Percentiles rank a stretch among this genome's conserved stretches.
Evolutionary conservation across 495 filamentous ascomycete species (phyloP).

Genomic region (Daldinia concentrica): DNA sequence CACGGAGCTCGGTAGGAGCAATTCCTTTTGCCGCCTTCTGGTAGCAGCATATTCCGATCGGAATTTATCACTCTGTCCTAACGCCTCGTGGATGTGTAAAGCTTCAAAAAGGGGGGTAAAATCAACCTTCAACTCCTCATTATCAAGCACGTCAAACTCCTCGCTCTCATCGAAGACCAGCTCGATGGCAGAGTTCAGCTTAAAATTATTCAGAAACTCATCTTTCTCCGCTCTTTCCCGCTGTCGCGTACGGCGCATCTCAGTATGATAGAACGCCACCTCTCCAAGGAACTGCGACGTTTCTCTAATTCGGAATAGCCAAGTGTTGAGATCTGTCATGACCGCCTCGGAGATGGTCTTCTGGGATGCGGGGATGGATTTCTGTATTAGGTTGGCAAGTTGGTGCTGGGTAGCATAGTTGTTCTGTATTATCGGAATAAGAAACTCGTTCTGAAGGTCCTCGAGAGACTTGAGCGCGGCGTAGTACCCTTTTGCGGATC

Average conservation of each 20-base stretch:
- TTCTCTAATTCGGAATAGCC: slow-evolving; percentile 95
- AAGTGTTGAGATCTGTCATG: slow-evolving; percentile 96
- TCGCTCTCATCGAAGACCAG: slow-evolving; percentile 93
- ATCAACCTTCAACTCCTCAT: slow-evolving; percentile 85
- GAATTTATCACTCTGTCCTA: slow-evolving; percentile 92
- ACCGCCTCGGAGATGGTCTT: slow-evolving; percentile 94
- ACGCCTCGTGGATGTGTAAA: slow-evolving; percentile 93
- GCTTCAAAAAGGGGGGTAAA: slow-evolving; percentile 96
- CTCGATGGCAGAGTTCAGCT: slow-evolving; percentile 95
- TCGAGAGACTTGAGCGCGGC: slow-evolving; percentile 91
- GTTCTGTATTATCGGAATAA: slow-evolving; percentile 66
- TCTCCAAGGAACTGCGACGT: slow-evolving; percentile 95
- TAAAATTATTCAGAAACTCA: slow-evolving; percentile 79
- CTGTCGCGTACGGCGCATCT: slow-evolving; percentile 83
- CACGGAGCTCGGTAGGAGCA: slow-evolving; percentile 78
- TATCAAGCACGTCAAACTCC: slow-evolving; percentile 92
- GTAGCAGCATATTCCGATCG: slow-evolving; percentile 89
- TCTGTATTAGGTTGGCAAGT: slow-evolving; percentile 94
- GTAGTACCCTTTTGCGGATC: slow-evolving; percentile 90
- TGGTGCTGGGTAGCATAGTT: slow-evolving; percentile 93
- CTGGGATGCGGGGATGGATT: slow-evolving; percentile 91
- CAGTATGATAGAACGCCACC: slow-evolving; percentile 95
- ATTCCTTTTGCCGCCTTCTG: slow-evolving; percentile 87
- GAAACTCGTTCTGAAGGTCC: slow-evolving; percentile 94
- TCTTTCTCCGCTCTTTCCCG: slow-evolving; percentile 79